Evolutionary conservation across 306 rosid genomes (phyloP), one percentile per base, ranked within the genome.

Genomic region (Delonix regia): DNA sequence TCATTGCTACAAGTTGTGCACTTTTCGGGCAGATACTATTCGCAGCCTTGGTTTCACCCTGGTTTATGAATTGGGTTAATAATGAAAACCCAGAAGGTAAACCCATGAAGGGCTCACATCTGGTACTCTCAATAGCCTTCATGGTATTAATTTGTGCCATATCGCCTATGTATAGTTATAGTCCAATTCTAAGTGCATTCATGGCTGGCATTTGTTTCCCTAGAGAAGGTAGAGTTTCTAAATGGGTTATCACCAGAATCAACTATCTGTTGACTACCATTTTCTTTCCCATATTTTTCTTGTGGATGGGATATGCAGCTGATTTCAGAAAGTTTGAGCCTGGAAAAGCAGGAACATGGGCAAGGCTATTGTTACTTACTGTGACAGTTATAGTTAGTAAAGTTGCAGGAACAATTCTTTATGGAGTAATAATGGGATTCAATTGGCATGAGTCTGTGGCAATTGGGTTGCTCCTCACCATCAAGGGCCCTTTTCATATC

Each of bases 31-130:
- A 89, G 84, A 47, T 87, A 7, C 2, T 87, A 21, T 49, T 93
- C 25, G 68, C 98, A 7, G 96, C 94, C 3, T 44, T 61, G 56
- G 83, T 91, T 59, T 88, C 99, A 0, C 99, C 99, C 0, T 3
- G 86, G 45, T 82, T 93, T 47, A 82, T 95, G 89, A 89, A 77
- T 9, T 95, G 98, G 99, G 96, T 95, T 59, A 89, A 95, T 82
- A 91, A 95, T 45, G 99, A 95, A 73, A 95, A 93, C 63, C 99
- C 99, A 0, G 92, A 93, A 80, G 99, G 99, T 38, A 93, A 83
- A 81, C 96, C 97, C 34, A 77, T 95, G 90, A 95, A 95, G 80
- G 99, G 91, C 4, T 80, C 97, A 48, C 98, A 93, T 56, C 51
- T 93, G 66, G 91, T 95, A 44, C 84, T 95, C 39, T 80, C 97